A percentile compares a stretch with the other conserved stretches of the same genome.
Conservation (phyloP, 768 basidiomycete species). For the Dictyophora rubrovolvata region DNA sequence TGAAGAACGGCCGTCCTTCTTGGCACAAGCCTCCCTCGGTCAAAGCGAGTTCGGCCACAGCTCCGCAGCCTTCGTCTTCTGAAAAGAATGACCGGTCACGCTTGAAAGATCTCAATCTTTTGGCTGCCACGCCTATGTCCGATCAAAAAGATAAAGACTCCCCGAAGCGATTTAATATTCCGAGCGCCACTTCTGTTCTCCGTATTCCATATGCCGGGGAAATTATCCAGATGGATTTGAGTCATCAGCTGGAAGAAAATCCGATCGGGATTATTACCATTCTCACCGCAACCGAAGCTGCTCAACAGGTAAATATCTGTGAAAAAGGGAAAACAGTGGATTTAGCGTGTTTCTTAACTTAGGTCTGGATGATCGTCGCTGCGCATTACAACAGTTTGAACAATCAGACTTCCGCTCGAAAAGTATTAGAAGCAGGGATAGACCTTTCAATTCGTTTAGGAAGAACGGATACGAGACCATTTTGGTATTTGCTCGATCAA, state of each 20-base stretch:
- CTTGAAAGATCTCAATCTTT: not conserved
- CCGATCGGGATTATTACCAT: constrained; percentile 35
- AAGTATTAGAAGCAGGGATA: constrained; percentile 8
- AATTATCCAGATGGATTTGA: constrained; percentile 32
- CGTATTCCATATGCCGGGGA: constrained; percentile 30
- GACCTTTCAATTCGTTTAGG: constrained; percentile 1
- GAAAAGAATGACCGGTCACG: not conserved
- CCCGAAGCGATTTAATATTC: constrained; percentile 15
- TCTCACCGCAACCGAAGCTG: constrained; percentile 20
- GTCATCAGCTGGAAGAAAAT: constrained; percentile 30
- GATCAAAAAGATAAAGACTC: constrained; percentile 15
- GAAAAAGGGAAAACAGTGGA: not conserved
- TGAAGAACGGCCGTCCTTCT: too few relatives aligned
- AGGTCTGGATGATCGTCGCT: constrained; percentile 46
- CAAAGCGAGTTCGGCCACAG: too few relatives aligned
- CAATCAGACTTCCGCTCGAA: constrained; percentile 32
- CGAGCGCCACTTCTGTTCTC: constrained; percentile 18
- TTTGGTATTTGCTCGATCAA: constrained; percentile 6
- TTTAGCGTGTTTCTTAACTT: constrained; percentile 10
- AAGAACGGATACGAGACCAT: constrained; percentile 5
- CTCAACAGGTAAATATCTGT: constrained; percentile 2
- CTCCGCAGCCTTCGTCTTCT: not conserved
- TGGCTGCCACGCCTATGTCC: too few relatives aligned
- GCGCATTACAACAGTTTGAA: constrained; percentile 42
- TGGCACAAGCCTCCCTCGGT: too few relatives aligned